Evolutionary conservation across 2,329 filamentous ascomycete species (phyloP), one percentile per base, ranked within the genome.

Genomic region (Metarhizium guizhouense): DNA sequence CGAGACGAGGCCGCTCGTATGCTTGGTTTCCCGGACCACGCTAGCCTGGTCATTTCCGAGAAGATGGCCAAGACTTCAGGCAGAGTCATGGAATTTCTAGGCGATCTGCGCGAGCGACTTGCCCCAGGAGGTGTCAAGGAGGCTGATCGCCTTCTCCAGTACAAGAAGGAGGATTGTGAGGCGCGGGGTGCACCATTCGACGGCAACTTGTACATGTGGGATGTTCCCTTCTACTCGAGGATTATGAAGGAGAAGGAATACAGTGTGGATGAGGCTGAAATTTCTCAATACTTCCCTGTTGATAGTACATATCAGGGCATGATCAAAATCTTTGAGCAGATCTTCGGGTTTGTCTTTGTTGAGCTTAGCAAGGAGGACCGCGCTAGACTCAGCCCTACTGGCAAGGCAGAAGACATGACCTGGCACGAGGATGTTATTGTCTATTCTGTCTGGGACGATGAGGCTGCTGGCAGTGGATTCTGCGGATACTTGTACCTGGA

Each of bases 341-440:
- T 94, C 6, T 90, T 95, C 61, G 90, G 89, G 16, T 77, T 95
- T 40, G 82, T 83, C 5, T 94, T 94, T 64, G 82, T 92, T 16
- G 81, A 92, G 72, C 76, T 94, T 29, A 79, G 78, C 51, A 76
- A 80, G 3, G 82, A 85, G 57, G 87, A 90, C 60, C 79, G 85
- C 40, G 77, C 81, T 52, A 76, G 76, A 43, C 70, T 89, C 57
- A 87, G 85, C 52, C 80, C 85, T 10, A 86, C 83, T 2, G 83
- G 83, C 56, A 86, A 85, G 68, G 83, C 81, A 10, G 80, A 83
- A 55, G 87, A 90, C 60, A 87, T 92, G 62, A 76, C 83, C 1
- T 94, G 89, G 89, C 89, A 94, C 64, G 81, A 87, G 60, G 89
- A 93, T 63, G 88, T 92, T n/a, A 84, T 87, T 59, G 70, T 93